These are phyloP conservation scores for Cryptococcus deneoformans DNA, from an alignment of 1,284 basidiomycete species.

Conservation along the genomic window DNA sequence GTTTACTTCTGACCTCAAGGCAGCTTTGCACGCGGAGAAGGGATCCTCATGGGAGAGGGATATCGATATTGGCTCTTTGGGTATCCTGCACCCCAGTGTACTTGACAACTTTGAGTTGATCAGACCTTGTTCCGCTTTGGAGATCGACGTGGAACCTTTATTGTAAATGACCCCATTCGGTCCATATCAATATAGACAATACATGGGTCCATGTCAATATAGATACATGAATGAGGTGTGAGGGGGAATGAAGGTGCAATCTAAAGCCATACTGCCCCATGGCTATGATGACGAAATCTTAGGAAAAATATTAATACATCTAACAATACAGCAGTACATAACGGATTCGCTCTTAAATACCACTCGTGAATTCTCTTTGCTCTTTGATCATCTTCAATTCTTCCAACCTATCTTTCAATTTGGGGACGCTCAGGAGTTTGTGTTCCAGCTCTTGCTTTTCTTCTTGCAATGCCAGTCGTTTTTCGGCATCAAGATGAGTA, in stretches of 20 bases:
- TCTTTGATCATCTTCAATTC: constrained; percentile 57
- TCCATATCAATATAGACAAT: no score
- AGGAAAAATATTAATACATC: no score
- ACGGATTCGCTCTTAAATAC: no score
- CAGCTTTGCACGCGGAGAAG: constrained; percentile 35
- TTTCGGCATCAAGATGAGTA: constrained; percentile 87
- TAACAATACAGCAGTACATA: no score
- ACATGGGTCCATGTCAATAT: no score
- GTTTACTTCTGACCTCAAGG: constrained; percentile 46
- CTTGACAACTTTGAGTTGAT: constrained; percentile 87
- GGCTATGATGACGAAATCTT: no score
- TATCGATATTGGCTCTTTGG: constrained; percentile 73
- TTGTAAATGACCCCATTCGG: constrained; percentile 55
- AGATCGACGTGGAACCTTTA: constrained; percentile 92
- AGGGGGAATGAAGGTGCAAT: no score
- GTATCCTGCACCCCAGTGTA: constrained; percentile 88
- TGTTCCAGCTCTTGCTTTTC: constrained; percentile 84
- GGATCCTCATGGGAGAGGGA: constrained; percentile 52
- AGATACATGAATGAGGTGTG: no score
- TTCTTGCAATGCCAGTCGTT: constrained; percentile 84
- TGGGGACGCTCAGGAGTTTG: constrained; percentile 79
- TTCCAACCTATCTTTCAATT: constrained; percentile 70
- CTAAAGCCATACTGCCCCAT: no score
- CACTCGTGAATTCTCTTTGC: constrained; percentile 20
- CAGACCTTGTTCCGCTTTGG: constrained; percentile 93